Conservation (phyloP, 495 filamentous ascomycete genomes). For the Trichoderma reesei region DNA sequence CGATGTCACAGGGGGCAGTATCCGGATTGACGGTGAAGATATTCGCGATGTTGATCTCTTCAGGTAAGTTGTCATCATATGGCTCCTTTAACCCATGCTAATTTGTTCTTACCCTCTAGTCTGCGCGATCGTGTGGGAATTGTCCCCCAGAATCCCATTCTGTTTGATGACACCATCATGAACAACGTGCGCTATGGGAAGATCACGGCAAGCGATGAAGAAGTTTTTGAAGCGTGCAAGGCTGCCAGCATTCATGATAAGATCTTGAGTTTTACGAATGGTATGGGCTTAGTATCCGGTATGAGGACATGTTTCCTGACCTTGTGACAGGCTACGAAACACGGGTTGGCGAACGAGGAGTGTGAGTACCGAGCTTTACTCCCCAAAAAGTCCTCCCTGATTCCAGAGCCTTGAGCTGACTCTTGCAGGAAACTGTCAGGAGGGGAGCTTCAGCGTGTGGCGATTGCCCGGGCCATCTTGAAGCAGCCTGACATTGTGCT, state of each 20-base stretch:
- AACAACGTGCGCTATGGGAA: conserved; percentile 64
- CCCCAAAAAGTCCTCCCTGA: neutral
- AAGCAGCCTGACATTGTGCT: conserved; percentile 46
- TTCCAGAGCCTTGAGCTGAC: conserved; percentile 4
- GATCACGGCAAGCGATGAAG: conserved; percentile 48
- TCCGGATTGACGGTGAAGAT: conserved; percentile 67
- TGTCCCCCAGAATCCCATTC: conserved; percentile 58
- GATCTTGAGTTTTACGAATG: conserved; percentile 52
- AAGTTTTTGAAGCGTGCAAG: conserved; percentile 60
- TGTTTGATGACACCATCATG: conserved; percentile 67
- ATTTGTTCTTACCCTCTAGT: conserved; percentile 32
- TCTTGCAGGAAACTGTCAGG: conserved; percentile 51
- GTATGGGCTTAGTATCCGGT: conserved; percentile 17
- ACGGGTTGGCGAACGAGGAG: conserved; percentile 50
- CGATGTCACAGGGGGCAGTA: conserved; percentile 52
- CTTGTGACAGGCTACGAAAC: conserved; percentile 41
- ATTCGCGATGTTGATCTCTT: conserved; percentile 55
- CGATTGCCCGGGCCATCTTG: conserved; percentile 57
- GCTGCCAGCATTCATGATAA: conserved; percentile 63
- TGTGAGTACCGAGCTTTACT: conserved; percentile 22
- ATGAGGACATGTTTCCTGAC: conserved; percentile 13
- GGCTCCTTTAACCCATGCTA: neutral
- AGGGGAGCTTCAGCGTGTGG: conserved; percentile 66
- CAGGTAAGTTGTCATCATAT: conserved; percentile 26
- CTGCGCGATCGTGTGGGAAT: conserved; percentile 59